These are phyloP conservation scores for Exophiala bonariae DNA, from an alignment of 2,329 filamentous ascomycete genomes.

Conservation along the genomic window DNA sequence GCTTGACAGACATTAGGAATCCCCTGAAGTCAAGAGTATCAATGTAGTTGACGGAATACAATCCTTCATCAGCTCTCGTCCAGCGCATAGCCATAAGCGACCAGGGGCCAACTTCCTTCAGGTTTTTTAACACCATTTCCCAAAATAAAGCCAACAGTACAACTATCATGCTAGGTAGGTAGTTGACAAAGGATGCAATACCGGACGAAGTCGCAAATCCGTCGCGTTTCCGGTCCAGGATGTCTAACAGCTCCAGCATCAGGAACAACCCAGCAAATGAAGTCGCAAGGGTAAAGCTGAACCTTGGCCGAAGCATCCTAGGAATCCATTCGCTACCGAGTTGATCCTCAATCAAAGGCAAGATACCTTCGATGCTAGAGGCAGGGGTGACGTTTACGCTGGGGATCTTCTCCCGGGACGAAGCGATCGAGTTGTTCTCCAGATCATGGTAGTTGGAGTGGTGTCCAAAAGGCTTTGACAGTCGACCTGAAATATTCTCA, in stretches of 20 bases:
- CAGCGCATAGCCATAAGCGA: background rate
- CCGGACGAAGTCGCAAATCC: background rate
- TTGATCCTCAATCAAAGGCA: too few species aligned
- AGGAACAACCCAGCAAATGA: background rate
- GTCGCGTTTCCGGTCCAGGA: background rate
- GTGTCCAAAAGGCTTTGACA: too few species aligned
- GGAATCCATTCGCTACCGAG: too few species aligned
- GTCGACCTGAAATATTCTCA: too few species aligned
- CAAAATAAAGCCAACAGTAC: background rate
- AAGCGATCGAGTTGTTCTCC: too few species aligned
- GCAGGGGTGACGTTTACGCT: too few species aligned
- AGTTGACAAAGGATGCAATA: background rate
- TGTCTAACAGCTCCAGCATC: background rate
- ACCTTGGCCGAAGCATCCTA: too few species aligned
- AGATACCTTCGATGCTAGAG: too few species aligned
- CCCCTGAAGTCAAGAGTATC: conserved; percentile 1
- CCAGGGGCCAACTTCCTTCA: conserved; percentile 3
- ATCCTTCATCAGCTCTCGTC: background rate
- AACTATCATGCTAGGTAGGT: background rate
- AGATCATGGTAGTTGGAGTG: too few species aligned
- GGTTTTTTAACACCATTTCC: conserved; percentile 1
- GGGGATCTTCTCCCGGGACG: too few species aligned
- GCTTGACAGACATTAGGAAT: background rate
- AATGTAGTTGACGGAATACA: conserved; percentile 1
- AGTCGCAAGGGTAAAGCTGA: background rate